Conservation (phyloP, 139 green algal species). For the Astrephomene gubernaculifera region DNA sequence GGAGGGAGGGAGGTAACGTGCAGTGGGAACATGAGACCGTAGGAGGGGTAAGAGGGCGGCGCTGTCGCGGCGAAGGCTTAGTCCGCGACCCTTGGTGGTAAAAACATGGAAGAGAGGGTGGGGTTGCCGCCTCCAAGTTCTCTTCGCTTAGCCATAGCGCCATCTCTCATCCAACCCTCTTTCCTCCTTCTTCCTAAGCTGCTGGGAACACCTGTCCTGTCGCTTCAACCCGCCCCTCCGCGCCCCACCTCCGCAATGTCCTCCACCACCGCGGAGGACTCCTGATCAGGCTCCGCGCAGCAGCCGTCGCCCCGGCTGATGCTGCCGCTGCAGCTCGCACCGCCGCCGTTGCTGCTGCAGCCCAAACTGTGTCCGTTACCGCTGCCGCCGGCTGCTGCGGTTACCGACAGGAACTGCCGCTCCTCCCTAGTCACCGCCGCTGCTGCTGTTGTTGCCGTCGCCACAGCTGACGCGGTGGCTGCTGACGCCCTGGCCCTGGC, state of each 20-base stretch:
- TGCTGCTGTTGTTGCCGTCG: not conserved
- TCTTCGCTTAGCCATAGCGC: not conserved
- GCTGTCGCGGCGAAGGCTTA: too few relatives aligned
- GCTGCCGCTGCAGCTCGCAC: not conserved
- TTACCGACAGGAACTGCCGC: too few relatives aligned
- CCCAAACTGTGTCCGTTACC: not conserved
- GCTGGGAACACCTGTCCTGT: too few relatives aligned
- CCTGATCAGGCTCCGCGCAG: not conserved
- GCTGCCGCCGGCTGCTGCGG: too few relatives aligned
- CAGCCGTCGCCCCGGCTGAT: slow-evolving; percentile 7
- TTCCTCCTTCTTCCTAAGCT: too few relatives aligned
- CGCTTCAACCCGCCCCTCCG: not conserved
- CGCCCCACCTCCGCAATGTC: slow-evolving; percentile 17
- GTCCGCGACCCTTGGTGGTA: too few relatives aligned
- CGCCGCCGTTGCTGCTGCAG: not conserved
- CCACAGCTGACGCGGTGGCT: not conserved
- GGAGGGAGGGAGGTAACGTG: not conserved
- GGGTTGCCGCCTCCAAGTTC: too few relatives aligned
- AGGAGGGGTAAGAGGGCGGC: too few relatives aligned
- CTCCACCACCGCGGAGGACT: not conserved
- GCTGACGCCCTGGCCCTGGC: not conserved
- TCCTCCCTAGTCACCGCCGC: too few relatives aligned
- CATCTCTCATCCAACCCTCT: not conserved
- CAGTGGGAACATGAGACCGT: not conserved
- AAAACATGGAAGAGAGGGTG: too few relatives aligned